phyloP scores from a whole-genome alignment of 345 rosid genomes.

The Linum trigynum region DNA sequence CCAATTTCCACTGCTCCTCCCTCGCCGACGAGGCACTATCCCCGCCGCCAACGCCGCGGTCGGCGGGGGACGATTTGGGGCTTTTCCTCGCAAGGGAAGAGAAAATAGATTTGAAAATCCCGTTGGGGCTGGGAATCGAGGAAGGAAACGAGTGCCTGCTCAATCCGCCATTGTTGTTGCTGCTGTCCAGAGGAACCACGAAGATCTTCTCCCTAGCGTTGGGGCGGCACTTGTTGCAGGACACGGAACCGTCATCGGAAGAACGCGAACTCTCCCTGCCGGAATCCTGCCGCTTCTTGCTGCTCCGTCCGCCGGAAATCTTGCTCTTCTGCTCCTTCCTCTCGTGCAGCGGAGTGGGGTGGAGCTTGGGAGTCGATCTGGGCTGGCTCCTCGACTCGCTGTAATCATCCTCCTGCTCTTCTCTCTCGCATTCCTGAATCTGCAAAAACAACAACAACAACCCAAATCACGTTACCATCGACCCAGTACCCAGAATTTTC shows the following conservation, averaged over 20 bases:
- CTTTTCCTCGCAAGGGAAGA: slow-evolving; percentile 57
- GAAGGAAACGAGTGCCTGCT: slow-evolving; percentile 28
- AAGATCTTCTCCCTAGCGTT: slow-evolving; percentile 65
- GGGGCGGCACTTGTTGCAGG: slow-evolving; percentile 90
- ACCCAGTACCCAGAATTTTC: background rate
- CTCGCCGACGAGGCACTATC: slow-evolving; percentile 17
- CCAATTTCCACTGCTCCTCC: slow-evolving; percentile 70
- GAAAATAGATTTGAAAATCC: slow-evolving; percentile 56
- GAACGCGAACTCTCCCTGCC: too few species aligned
- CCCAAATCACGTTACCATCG: background rate
- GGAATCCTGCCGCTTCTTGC: slow-evolving; percentile 36
- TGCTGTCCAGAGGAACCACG: slow-evolving; percentile 64
- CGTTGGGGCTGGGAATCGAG: slow-evolving; percentile 66
- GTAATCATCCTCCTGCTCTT: slow-evolving; percentile 36
- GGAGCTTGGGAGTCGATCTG: slow-evolving; percentile 30
- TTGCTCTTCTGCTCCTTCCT: slow-evolving; percentile 10
- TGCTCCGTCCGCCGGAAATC: slow-evolving; percentile 14
- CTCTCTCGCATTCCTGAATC: slow-evolving; percentile 74
- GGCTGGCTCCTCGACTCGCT: slow-evolving; percentile 7
- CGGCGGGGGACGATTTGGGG: slow-evolving; percentile 34
- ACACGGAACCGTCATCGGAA: slow-evolving; percentile 34
- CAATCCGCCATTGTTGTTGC: slow-evolving; percentile 20
- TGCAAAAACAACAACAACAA: slow-evolving; percentile 15
- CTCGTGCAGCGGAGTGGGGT: slow-evolving; percentile 55
- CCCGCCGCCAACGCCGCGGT: background rate